These are phyloP conservation scores for Candida broadrunensis DNA, from an alignment of 805 yeast species.

Conservation along the genomic window DNA sequence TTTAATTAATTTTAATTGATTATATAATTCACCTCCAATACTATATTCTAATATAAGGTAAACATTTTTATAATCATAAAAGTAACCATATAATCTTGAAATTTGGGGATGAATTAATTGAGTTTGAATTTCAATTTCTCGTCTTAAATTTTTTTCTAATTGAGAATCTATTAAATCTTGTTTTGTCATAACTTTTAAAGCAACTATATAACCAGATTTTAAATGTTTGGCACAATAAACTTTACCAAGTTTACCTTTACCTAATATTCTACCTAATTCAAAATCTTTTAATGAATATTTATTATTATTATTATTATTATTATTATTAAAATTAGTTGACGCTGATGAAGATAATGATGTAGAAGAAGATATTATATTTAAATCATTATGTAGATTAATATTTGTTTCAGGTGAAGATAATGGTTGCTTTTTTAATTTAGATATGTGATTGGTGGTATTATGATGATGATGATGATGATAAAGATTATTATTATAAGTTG, in stretches of 20 bases:
- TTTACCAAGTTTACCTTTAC: slow-evolving; percentile 91
- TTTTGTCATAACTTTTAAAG: slow-evolving; percentile 88
- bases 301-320: neutral
- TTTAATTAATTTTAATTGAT: slow-evolving; percentile 60
- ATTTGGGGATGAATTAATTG: slow-evolving; percentile 75
- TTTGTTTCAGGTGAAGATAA: neutral
- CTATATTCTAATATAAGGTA: slow-evolving; percentile 84
- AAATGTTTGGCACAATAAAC: slow-evolving; percentile 87
- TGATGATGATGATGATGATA: neutral
- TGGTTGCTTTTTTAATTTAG: neutral
- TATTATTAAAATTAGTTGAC: neutral
- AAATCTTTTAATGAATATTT: slow-evolving; percentile 53
- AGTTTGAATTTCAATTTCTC: slow-evolving; percentile 91
- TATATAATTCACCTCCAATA: slow-evolving; percentile 82
- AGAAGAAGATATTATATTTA: neutral
- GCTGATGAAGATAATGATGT: neutral
- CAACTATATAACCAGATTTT: slow-evolving; percentile 75
- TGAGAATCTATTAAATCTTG: slow-evolving; percentile 70
- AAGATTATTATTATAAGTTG: neutral
- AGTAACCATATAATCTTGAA: slow-evolving; percentile 79
- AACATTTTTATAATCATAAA: slow-evolving; percentile 76
- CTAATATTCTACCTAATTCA: slow-evolving; percentile 82
- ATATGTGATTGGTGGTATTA: neutral
- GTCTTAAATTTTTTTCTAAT: slow-evolving; percentile 78
- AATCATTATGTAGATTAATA: neutral